Base-by-base conservation (phyloP, 2,329 filamentous ascomycete genomes). In the Phyllosticta paracitricarpa region DNA sequence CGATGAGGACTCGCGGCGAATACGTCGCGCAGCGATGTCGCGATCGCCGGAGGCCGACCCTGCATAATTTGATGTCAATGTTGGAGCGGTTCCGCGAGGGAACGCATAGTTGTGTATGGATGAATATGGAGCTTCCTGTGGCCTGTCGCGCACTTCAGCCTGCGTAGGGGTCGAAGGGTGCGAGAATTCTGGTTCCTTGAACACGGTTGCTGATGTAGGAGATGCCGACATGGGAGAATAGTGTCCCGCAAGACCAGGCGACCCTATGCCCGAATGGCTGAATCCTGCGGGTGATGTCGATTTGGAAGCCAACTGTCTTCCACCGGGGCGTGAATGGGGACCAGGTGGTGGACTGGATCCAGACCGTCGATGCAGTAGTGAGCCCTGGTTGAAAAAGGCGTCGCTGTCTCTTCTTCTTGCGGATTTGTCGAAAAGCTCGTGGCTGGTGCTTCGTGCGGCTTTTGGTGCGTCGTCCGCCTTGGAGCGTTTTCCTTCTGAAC, bases 401-500 rank as follows among this genome's bases (percentile, higher is more conserved):
- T 66, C 68, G 61, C 71, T 72, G 25, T 70, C 61, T 56, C 69
- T 68, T 62, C 70, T 66, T 17, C 65, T 66, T 14, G 62, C 33
- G 33, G 64, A 54, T 51, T 68, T 69, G 8, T 74, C 71, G 14
- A 64, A 56, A 48, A 70, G 66, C 25, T 73, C 71, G 26, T 72
- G 63, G 59, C 69, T 71, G 58, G 64, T 71, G 55, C 68, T 70
- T 58, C 68, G 67, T 17, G 68, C 70, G n/a, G 40, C 68, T 70
- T 19, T 63, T 66, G 52, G 62, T 72, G 6, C 66, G 69, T 70
- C 68, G 61, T 78, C 76, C 5, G 77, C 63, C 62, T 72, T 77
- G 6, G 76, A 75, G 56, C 76, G 72, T 63, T 79, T 79, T 59
- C 71, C 74, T 69, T 78, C 75, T 70, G 63, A 58, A 19, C 3